Evolutionary conservation across 192 early-diverging fungal genomes (phyloP).

Genomic region (Phlyctochytrium bullatum): DNA sequence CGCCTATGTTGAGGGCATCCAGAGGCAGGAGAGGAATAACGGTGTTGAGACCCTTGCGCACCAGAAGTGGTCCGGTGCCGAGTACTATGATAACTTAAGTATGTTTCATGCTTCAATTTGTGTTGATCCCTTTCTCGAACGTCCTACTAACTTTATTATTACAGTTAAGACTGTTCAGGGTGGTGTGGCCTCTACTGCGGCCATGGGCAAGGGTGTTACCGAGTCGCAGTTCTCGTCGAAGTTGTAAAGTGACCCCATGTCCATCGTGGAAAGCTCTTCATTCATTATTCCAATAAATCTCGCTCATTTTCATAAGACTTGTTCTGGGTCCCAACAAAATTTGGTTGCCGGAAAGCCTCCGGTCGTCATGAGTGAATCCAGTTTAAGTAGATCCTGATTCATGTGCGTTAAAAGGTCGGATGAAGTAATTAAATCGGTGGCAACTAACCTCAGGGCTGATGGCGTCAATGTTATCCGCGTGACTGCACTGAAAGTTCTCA

Average conservation of each 20-base stretch:
- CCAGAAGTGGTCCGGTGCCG: slow-evolving; percentile 93
- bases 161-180: slow-evolving; percentile 85
- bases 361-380: slow-evolving; percentile 20
- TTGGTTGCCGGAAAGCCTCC: slow-evolving; percentile 2
- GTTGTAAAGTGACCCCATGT: slow-evolving; percentile 18
- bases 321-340: slow-evolving; percentile 43
- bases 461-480: slow-evolving; percentile 8
- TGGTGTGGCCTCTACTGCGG: slow-evolving; percentile 90
- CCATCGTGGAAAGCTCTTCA: too few species aligned
- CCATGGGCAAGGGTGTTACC: slow-evolving; percentile 82
- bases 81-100: slow-evolving; percentile 83
- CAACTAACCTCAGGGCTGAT: neutral
- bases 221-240: slow-evolving; percentile 43
- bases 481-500: slow-evolving; percentile 36
- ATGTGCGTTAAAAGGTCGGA: neutral
- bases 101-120: slow-evolving; percentile 13
- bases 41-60: slow-evolving; percentile 90
- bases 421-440: neutral
- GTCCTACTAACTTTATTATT: neutral
- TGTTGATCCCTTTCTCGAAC: slow-evolving; percentile 1
- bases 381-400: slow-evolving; percentile 15
- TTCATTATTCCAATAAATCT: too few species aligned
- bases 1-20: slow-evolving; percentile 89
- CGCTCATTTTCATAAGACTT: slow-evolving; percentile 21
- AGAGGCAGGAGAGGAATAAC: slow-evolving; percentile 86